Percentiles rank a stretch among this genome's conserved stretches.
phyloP scores from a whole-genome alignment of 345 rosid species.

The Eucalyptus polybractea region DNA sequence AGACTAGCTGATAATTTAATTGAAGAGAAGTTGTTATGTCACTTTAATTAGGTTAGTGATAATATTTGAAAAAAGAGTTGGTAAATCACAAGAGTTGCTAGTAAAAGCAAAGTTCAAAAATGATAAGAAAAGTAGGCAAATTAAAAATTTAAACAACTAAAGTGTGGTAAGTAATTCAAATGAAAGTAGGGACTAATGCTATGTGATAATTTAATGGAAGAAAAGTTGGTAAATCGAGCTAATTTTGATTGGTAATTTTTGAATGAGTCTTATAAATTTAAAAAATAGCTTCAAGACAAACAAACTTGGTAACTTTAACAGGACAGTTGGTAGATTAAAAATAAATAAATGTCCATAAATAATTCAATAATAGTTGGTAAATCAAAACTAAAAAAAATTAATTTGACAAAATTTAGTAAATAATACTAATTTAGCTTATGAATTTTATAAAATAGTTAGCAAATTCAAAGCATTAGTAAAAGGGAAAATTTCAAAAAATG shows the following conservation, averaged over 20 bases:
- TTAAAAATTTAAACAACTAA: background rate
- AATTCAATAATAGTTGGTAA: background rate
- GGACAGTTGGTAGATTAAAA: background rate
- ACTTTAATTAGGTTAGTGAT: background rate
- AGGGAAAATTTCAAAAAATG: no score
- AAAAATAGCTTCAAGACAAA: background rate
- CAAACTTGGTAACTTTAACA: background rate
- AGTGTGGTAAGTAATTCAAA: no score
- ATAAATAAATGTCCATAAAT: no score
- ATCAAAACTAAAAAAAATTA: background rate
- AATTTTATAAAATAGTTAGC: background rate
- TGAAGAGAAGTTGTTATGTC: background rate
- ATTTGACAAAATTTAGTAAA: background rate
- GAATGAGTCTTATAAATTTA: background rate
- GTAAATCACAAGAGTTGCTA: background rate
- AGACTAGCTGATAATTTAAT: background rate
- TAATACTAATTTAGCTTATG: background rate
- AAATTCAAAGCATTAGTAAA: background rate
- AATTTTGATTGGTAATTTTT: no score
- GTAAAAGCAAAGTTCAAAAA: background rate
- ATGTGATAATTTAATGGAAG: background rate
- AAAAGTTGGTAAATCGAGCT: background rate
- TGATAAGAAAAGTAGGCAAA: background rate
- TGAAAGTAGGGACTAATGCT: background rate
- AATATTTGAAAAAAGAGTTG: background rate